Evolutionary conservation across 2,329 filamentous ascomycete species (phyloP), one percentile per base, ranked within the genome.

Genomic region (Lomentospora prolificans): DNA sequence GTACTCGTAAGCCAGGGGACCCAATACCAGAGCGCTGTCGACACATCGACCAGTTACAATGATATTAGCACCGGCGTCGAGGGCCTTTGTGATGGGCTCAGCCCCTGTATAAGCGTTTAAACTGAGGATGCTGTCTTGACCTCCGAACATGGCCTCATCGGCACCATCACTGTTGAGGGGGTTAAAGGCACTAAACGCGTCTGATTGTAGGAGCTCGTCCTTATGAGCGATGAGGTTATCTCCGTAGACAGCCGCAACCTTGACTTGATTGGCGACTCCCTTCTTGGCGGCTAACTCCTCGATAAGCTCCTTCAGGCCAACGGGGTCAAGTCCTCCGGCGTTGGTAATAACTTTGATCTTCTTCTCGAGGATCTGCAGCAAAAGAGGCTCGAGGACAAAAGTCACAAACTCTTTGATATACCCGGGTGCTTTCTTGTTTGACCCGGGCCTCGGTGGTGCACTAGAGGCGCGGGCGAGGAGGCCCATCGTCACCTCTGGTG

Each of bases 311-410:
- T 55, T 55, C 3, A 55, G 46, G 14, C 54, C 54, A 22, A 55
- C 44, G 10, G 54, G 54, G 31, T 55, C 54, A 5, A 55, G 54
- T 5, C 54, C 54, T 25, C 54, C 54, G 31, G 54, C 54, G 12
- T 55, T 55, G 3, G 54, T 55, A 44, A 55, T 31, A 28, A 55
- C 46, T 9, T 50, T 55, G 54, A 51, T 55, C 14, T 55, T 55
- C 28, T 51, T 50, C 17, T 50, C 44, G 33, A 55, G 54, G 22
- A 55, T 55, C 9, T 30, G 27, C 3, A 27, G 44, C 6, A 55
- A 28, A 4, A 55, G 46, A 4, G 54, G 54, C 17, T 55, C 19
- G 2, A 55, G 46, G 7, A 55, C 54, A 25, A 50, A 48, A 3
- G 54, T 55, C 3, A 51, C 25, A 44, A 55, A 55, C 22, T 55